Conservation (phyloP, 2,329 filamentous ascomycete species). For the Byssochlamys sp. region DNA sequence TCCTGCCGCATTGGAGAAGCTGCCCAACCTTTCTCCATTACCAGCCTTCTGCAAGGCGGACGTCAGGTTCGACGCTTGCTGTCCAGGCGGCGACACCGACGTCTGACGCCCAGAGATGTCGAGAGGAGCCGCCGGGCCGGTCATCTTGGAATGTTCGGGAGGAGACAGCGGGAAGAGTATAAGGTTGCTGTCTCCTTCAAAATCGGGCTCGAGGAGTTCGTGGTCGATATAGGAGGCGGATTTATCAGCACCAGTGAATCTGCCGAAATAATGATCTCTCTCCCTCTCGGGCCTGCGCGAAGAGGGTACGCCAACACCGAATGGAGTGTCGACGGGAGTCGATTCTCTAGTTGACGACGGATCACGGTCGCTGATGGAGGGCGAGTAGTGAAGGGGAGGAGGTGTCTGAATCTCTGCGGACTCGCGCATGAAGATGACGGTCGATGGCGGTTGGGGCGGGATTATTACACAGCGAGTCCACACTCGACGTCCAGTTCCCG, state of each 20-base stretch:
- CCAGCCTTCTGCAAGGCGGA: constrained; percentile 48
- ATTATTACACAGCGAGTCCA: constrained; percentile 21
- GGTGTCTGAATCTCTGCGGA: constrained; percentile 43
- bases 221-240: constrained; percentile 25
- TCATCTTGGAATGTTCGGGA: constrained; percentile 36
- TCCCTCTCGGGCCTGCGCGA: constrained; percentile 36
- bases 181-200: constrained; percentile 26
- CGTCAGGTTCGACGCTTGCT: constrained; percentile 55
- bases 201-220: constrained; percentile 19
- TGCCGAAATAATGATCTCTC: constrained; percentile 31
- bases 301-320: constrained; percentile 37
- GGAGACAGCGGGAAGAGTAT: constrained; percentile 32
- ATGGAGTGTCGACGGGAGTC: constrained; percentile 40
- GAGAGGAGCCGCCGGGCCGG: constrained; percentile 46
- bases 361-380: constrained; percentile 37
- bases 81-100: constrained; percentile 49
- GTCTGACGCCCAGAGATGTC: constrained; percentile 51
- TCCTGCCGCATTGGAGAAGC: constrained; percentile 36
- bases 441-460: constrained; percentile 23
- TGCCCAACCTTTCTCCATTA: constrained; percentile 33
- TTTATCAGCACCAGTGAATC: constrained; percentile 23
- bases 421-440: constrained; percentile 42
- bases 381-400: constrained; percentile 44
- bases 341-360: constrained; percentile 43
- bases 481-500: constrained; percentile 28